Conservation (phyloP, 441 rosid genomes). For the Manihot esculenta region DNA sequence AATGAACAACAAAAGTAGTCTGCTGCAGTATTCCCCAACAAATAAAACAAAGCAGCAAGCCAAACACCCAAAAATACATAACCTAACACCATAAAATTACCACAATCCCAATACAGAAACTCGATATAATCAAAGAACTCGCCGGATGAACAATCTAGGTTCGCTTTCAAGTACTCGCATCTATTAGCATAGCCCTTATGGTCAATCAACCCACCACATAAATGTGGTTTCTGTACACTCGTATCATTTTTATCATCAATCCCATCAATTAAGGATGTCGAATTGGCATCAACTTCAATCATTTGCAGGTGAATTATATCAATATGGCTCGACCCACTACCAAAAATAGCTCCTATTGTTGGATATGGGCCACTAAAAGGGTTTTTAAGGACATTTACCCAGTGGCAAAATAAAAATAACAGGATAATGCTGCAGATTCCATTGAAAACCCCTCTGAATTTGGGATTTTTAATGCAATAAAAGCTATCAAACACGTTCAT, state of each 20-base stretch:
- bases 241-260: conserved; percentile 29
- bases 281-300: conserved; percentile 37
- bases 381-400: conserved; percentile 32
- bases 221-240: conserved; percentile 25
- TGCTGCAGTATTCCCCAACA: conserved; percentile 86
- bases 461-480: conserved; percentile 37
- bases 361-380: conserved; percentile 30
- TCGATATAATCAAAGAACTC: conserved; percentile 77
- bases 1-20: conserved; percentile 86
- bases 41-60: conserved; percentile 78
- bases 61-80: conserved; percentile 53
- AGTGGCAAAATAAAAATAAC: conserved; percentile 49
- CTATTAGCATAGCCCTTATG: conserved; percentile 48
- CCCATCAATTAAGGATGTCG: conserved; percentile 29
- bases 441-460: conserved; percentile 55
- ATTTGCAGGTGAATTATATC: conserved; percentile 42
- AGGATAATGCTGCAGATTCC: conserved; percentile 49
- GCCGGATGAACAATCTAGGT: conserved; percentile 65
- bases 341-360: conserved; percentile 17
- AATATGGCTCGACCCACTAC: conserved; percentile 29
- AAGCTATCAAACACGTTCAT: conserved; percentile 38
- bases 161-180: conserved; percentile 66
- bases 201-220: conserved; percentile 54
- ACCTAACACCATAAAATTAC: conserved; percentile 43
- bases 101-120: conserved; percentile 69